Conservation (phyloP, 2,329 filamentous ascomycete genomes). For the Alternaria sp. region DNA sequence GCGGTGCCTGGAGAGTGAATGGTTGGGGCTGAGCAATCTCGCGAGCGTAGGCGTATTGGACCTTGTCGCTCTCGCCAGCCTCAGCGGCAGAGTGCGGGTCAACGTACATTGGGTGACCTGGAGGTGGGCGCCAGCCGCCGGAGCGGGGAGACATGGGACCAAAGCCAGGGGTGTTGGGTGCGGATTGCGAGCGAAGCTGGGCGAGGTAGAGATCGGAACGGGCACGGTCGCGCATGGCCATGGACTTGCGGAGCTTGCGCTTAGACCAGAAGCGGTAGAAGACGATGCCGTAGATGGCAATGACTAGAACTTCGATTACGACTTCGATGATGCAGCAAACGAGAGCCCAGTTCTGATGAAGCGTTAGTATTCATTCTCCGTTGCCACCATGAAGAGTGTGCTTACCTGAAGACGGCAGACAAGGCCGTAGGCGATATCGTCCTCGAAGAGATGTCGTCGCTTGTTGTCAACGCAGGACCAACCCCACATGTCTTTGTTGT, state of each 20-base stretch:
- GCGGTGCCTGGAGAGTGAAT: slow-evolving; percentile 90
- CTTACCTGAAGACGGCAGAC: slow-evolving; percentile 85
- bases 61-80: slow-evolving; percentile 55
- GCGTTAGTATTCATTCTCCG: slow-evolving; percentile 16
- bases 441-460: slow-evolving; percentile 75
- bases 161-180: slow-evolving; percentile 92
- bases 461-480: slow-evolving; percentile 96
- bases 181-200: slow-evolving; percentile 72
- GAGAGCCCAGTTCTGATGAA: slow-evolving; percentile 84
- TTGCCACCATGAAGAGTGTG: background rate
- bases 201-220: slow-evolving; percentile 93
- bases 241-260: slow-evolving; percentile 92
- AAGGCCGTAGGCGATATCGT: slow-evolving; percentile 86
- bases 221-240: slow-evolving; percentile 93
- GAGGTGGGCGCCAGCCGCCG: slow-evolving; percentile 56
- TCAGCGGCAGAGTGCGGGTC: slow-evolving; percentile 59
- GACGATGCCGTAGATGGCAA: slow-evolving; percentile 89
- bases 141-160: slow-evolving; percentile 68
- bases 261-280: slow-evolving; percentile 99
- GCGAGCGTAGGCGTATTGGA: slow-evolving; percentile 49
- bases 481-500: slow-evolving; percentile 92
- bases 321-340: slow-evolving; percentile 98
- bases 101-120: slow-evolving; percentile 50
- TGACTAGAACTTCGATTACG: slow-evolving; percentile 88
- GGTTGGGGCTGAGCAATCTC: slow-evolving; percentile 59